Evolutionary conservation across 129 eudicot genomes (phyloP).

Genomic region (Tagetes patula): DNA sequence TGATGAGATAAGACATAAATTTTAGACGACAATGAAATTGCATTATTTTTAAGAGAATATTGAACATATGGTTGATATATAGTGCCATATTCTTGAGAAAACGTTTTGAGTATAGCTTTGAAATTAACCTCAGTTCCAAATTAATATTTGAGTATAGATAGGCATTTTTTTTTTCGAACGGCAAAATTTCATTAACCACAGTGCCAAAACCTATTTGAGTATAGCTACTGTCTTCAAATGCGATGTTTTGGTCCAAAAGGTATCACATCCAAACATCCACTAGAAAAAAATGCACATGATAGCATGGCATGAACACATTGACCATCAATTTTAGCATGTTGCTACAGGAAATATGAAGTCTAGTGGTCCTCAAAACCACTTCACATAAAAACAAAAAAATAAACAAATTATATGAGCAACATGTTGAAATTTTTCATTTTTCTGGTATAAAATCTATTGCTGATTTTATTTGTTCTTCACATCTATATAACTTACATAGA

Average conservation of each 20-base stretch:
- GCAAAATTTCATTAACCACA: no score
- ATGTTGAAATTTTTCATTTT: constrained; percentile 7
- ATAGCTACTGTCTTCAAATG: no score
- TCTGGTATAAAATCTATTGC: constrained; percentile 20
- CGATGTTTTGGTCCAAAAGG: background rate
- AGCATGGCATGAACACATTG: background rate
- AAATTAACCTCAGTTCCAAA: no score
- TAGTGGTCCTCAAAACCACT: constrained; percentile 32
- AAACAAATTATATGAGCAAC: constrained; percentile 9
- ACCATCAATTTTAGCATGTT: background rate
- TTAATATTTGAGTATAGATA: no score
- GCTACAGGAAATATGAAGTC: background rate
- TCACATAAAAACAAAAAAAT: constrained; percentile 14
- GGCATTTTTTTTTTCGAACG: no score
- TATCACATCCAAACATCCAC: background rate
- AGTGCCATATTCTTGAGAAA: no score
- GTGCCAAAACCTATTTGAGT: no score
- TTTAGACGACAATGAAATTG: no score
- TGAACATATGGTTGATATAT: no score
- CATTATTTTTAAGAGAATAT: no score
- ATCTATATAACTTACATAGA: constrained; percentile 16
- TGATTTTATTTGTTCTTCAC: constrained; percentile 20
- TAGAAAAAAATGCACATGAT: background rate
- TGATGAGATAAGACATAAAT: no score
- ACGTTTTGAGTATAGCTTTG: no score